Evolutionary conservation across 805 yeast genomes (phyloP), one percentile per base, ranked within the genome.

Genomic region (Metschnikowia henanensis): DNA sequence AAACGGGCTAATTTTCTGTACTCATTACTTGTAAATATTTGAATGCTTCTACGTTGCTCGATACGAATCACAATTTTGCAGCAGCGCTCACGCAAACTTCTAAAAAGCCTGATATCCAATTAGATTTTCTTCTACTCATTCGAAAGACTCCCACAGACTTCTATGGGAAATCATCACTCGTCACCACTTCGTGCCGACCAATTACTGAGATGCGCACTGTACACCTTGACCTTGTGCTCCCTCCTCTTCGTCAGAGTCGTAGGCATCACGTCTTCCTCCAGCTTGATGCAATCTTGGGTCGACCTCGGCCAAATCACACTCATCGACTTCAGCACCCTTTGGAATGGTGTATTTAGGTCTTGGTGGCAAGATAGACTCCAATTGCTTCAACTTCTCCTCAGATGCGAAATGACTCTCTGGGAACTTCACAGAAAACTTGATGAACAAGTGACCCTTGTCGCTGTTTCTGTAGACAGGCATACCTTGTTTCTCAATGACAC

Each of bases 401-500:
- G 77, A 59, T 37, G 95, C 77, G 63, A 87, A 89, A 61, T 83
- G 77, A 41, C 75, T 68, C 41, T 64, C 62, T 53, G 99, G 99
- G 88, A 94, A 94, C 63, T 86, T 89, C 59, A 94, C 79, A 53
- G 81, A 82, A 71, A 94, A 94, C 63, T 87, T 84, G 56, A 94
- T 72, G 59, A 87, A 81, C 72, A 94, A 77, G 72, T 89, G 81
- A 69, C 99, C 99, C 59, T 66, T 76, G 51, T 90, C 88, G 65
- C 96, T 96, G 64, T 79, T 84, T 70, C 94, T 83, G 70, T 77
- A 84, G 53, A 92, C 73, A 55, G 99, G 99, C 99, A 94, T 94
- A 82, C 99, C 99, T 70, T 92, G 91, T 59, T 83, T 88, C 56
- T 85, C 89, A 51, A 94, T 72, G 43, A 89, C 89, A 71, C 89